Conservation (phyloP, 371 early-diverging fungal genomes). For the Dichotomocladium elegans region DNA sequence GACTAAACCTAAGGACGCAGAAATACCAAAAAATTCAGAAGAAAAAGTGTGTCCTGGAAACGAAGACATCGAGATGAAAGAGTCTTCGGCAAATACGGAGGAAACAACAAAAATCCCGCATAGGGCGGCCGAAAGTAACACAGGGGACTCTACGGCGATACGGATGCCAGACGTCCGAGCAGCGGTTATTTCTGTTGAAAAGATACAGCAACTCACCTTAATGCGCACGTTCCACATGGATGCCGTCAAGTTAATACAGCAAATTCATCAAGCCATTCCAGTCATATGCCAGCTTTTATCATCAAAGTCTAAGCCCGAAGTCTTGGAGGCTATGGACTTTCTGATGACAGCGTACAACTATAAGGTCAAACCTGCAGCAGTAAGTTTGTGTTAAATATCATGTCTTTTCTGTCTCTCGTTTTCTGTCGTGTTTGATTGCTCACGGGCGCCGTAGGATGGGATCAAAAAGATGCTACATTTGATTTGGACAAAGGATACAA, state of each 20-base stretch:
- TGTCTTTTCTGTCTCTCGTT: no score
- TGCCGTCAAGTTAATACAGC: slow-evolving; percentile 78
- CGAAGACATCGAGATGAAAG: slow-evolving; percentile 7
- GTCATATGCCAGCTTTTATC: slow-evolving; percentile 79
- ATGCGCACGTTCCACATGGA: slow-evolving; percentile 82
- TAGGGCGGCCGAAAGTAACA: no score
- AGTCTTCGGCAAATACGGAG: slow-evolving; percentile 7
- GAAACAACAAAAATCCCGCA: not conserved
- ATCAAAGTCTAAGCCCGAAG: slow-evolving; percentile 88
- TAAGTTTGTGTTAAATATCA: no score
- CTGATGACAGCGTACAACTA: slow-evolving; percentile 81
- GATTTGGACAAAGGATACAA: slow-evolving; percentile 88
- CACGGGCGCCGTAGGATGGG: slow-evolving; percentile 81
- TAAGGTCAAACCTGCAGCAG: slow-evolving; percentile 75
- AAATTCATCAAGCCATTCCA: slow-evolving; percentile 71
- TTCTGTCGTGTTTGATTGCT: no score
- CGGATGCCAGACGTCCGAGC: not conserved
- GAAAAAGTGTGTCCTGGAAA: no score
- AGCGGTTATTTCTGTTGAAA: slow-evolving; percentile 38
- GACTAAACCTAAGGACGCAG: slow-evolving; percentile 13
- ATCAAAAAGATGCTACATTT: slow-evolving; percentile 92
- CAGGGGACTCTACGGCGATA: not conserved
- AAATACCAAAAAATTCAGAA: no score
- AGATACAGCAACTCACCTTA: slow-evolving; percentile 59
- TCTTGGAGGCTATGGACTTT: slow-evolving; percentile 92